Percentiles rank a stretch among this genome's conserved stretches.
Evolutionary conservation across 805 yeast genomes (phyloP).

Genomic region (Cyberlindnera bimundalis): DNA sequence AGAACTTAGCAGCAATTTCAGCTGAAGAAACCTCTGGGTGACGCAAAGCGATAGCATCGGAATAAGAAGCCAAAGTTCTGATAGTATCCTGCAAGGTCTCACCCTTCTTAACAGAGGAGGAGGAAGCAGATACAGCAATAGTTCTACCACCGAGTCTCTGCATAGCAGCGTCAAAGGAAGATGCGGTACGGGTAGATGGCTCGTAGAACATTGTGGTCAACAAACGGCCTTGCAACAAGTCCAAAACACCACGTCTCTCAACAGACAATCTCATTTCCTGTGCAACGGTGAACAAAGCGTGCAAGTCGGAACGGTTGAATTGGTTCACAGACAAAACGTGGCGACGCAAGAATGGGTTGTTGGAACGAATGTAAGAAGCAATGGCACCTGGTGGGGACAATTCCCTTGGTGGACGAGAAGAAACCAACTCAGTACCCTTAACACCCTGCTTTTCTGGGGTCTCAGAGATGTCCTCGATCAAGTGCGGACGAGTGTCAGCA

Average conservation of each 20-base stretch:
- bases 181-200: conserved; percentile 95
- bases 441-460: conserved; percentile 40
- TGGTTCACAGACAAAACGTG: conserved; percentile 87
- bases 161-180: conserved; percentile 99
- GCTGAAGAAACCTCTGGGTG: conserved; percentile 94
- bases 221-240: conserved; percentile 83
- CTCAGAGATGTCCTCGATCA: conserved; percentile 27
- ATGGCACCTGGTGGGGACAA: conserved; percentile 78
- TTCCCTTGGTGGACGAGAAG: conserved; percentile 69
- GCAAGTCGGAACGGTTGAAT: conserved; percentile 84
- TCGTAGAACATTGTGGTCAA: conserved; percentile 95
- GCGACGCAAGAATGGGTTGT: conserved; percentile 88
- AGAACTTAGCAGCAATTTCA: conserved; percentile 90
- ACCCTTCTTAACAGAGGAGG: conserved; percentile 97
- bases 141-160: conserved; percentile 99
- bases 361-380: conserved; percentile 67
- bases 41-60: conserved; percentile 96
- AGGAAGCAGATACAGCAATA: conserved; percentile 75
- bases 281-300: conserved; percentile 91
- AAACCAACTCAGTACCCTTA: conserved; percentile 68
- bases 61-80: conserved; percentile 89
- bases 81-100: conserved; percentile 97
- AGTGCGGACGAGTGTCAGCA: conserved; percentile 36
- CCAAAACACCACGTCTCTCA: conserved; percentile 93
- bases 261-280: conserved; percentile 97